Evolutionary conservation across 1,284 basidiomycete species (phyloP), one percentile per base, ranked within the genome.

Genomic region (Cutaneotrichosporon sp.): DNA sequence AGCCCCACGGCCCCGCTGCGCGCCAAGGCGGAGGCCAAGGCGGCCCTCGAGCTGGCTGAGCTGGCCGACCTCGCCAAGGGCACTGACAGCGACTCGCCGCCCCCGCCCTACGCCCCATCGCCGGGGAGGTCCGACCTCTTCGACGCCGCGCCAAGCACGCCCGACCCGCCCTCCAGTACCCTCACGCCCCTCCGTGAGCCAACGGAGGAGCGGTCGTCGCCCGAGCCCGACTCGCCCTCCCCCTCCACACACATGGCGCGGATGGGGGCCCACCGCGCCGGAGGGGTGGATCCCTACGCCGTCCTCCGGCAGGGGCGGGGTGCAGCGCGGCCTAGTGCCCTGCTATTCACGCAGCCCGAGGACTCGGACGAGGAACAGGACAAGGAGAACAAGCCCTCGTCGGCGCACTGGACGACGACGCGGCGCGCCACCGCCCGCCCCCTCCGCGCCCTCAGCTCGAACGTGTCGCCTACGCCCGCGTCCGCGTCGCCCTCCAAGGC

Each of bases 211-310:
- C 27, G 29, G 8, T 50, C 47, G 3, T 50, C 47, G 1, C 47
- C 47, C 13, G 31, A 46, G 18, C 20, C 43, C 20, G 55, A 46
- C 11, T 33, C 55, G 10, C 18, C 46, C 1, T 7, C 66, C 65
- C 13, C 61, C 65, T 20, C 49, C 6, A 29, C 52, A 1, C 56
- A 70, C 51, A 65, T 69, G 45, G n/a, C 51, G 7, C 66, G 67
- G 47, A 69, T 69, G 64, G 51, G 54, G 3, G 42, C 62, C 7
- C 69, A 68, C 56, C 46, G 38, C 16, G 22, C 45, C 2, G 45
- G 45, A 1, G 67, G 66, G 1, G 46, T 59, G 9, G 62, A 70
- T 50, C 70, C 69, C 3, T 74, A 72, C 52, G 67, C 65, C 7
- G 65, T 67, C 8, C 60, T 73, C 8, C 63, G 70, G 1, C 60